These are phyloP conservation scores for Panicum hallii DNA, from an alignment of 202 grass and related monocot species.

Conservation along the genomic window DNA sequence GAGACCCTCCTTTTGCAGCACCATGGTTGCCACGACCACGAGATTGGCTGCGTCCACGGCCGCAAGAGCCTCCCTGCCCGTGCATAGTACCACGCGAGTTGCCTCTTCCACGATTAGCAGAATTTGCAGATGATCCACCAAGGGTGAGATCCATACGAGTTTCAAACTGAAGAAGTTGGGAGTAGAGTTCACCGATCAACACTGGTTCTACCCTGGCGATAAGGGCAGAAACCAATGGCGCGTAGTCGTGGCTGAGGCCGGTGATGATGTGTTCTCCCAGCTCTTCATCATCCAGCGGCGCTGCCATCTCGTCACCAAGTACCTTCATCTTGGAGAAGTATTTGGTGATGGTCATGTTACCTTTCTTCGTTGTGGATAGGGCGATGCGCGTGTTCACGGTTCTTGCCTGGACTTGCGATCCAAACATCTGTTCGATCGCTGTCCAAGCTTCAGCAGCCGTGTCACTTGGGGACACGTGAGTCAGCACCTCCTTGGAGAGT, in stretches of 20 bases:
- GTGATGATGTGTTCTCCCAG: neutral
- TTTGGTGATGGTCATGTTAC: neutral
- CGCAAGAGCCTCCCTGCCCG: too few relatives aligned
- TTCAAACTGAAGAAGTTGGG: neutral
- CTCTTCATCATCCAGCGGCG: neutral
- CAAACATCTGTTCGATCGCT: too few relatives aligned
- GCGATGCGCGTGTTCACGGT: too few relatives aligned
- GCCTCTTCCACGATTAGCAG: too few relatives aligned
- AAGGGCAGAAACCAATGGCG: fast-evolving
- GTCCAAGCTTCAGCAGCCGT: too few relatives aligned
- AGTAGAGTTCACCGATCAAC: neutral
- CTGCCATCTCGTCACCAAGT: neutral
- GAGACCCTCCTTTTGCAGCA: too few relatives aligned
- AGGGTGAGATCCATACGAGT: neutral
- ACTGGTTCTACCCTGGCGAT: neutral
- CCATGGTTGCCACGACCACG: too few relatives aligned
- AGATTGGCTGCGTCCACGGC: too few relatives aligned
- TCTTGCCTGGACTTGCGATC: too few relatives aligned
- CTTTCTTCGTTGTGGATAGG: neutral
- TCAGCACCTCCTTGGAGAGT: too few relatives aligned
- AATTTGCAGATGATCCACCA: neutral
- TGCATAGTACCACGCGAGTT: fast-evolving
- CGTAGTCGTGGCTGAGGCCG: neutral
- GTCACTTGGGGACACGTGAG: fast-evolving
- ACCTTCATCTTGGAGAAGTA: neutral